Conservation (phyloP, 2,329 filamentous ascomycete genomes). For the Alternaria brassicicola region DNA sequence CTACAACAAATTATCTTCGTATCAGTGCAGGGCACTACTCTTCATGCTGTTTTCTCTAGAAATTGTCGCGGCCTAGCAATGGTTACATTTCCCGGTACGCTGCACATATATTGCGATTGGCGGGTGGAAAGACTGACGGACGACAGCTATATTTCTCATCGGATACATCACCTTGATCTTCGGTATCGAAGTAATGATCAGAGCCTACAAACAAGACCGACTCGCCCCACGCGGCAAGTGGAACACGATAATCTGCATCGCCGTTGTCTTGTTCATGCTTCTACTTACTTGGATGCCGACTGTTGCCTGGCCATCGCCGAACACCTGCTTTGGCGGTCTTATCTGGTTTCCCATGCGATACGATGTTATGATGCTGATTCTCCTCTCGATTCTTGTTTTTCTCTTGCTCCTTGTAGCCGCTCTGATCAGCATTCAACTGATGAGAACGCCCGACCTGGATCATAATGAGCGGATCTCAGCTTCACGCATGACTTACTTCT, state of each 20-base stretch:
- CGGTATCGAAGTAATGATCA: slow-evolving; percentile 64
- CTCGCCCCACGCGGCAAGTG: slow-evolving; percentile 67
- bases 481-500: slow-evolving; percentile 73
- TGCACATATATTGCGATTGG: background rate
- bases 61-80: slow-evolving; percentile 45
- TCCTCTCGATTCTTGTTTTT: slow-evolving; percentile 60
- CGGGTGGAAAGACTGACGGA: slow-evolving; percentile 20
- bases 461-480: slow-evolving; percentile 66
- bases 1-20: slow-evolving; percentile 49
- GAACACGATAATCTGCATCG: slow-evolving; percentile 64
- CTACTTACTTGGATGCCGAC: slow-evolving; percentile 66
- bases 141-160: slow-evolving; percentile 67
- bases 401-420: slow-evolving; percentile 59
- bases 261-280: slow-evolving; percentile 57
- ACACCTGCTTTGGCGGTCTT: slow-evolving; percentile 70
- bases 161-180: slow-evolving; percentile 71
- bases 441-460: slow-evolving; percentile 61
- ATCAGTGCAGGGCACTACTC: slow-evolving; percentile 47
- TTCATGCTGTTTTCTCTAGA: slow-evolving; percentile 47
- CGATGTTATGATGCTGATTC: slow-evolving; percentile 61
- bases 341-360: slow-evolving; percentile 71
- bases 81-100: slow-evolving; percentile 49
- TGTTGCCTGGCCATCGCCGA: slow-evolving; percentile 60
- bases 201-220: slow-evolving; percentile 61
- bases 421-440: slow-evolving; percentile 64